Conservation (phyloP, 805 yeast species). For the Saturnispora besseyi region DNA sequence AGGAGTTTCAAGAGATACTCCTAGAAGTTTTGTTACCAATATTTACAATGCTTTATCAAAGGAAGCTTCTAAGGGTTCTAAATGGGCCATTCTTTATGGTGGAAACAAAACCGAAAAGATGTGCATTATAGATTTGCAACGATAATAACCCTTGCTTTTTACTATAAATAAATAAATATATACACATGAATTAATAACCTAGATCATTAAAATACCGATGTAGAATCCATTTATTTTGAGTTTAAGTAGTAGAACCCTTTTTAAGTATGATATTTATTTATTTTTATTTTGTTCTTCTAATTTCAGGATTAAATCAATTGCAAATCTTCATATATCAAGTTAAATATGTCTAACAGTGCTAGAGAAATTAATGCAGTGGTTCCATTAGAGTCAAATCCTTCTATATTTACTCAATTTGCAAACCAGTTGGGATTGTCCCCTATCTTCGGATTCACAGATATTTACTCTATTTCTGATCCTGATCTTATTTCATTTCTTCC, state of each 20-base stretch:
- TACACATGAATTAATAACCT: too few species aligned
- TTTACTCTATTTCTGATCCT: slow-evolving; percentile 75
- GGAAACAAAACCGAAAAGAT: slow-evolving; percentile 74
- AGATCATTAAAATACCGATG: neutral
- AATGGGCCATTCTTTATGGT: slow-evolving; percentile 70
- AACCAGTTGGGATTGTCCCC: slow-evolving; percentile 57
- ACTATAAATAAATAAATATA: neutral
- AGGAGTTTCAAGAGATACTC: slow-evolving; percentile 68
- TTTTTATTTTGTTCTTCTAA: too few species aligned
- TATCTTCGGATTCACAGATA: slow-evolving; percentile 60
- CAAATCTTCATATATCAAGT: too few species aligned
- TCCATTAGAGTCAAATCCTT: slow-evolving; percentile 89
- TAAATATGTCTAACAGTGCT: neutral
- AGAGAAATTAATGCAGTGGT: slow-evolving; percentile 40
- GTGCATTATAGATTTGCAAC: slow-evolving; percentile 55
- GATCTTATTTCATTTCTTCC: slow-evolving; percentile 77
- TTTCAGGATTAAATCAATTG: too few species aligned
- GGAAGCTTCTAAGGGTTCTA: slow-evolving; percentile 63
- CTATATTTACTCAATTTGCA: slow-evolving; percentile 64
- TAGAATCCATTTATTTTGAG: neutral
- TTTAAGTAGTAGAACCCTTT: too few species aligned
- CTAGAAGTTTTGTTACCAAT: slow-evolving; percentile 69
- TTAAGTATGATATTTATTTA: too few species aligned
- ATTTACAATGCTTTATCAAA: slow-evolving; percentile 65
- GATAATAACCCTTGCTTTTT: slow-evolving; percentile 24